Evolutionary conservation across 2,329 filamentous ascomycete species (phyloP), one percentile per base, ranked within the genome.

Genomic region (Penicillium sp.): DNA sequence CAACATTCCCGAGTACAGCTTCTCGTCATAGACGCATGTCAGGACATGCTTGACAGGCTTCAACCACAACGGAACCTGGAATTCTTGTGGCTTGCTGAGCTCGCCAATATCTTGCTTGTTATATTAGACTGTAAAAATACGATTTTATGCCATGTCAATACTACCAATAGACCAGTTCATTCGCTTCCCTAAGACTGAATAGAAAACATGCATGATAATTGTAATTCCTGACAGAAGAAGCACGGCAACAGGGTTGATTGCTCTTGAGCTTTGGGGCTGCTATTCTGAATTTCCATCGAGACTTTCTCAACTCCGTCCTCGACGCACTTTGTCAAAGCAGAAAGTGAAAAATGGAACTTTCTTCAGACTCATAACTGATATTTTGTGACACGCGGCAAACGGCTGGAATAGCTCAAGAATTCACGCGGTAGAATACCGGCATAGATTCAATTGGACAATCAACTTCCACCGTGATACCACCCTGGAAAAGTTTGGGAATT

Each of bases 401-500:
- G 10, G 10, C 19, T 4, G n/a, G n/a, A 39, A 39, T 19, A 2
- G 9, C 26, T 47, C 45, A 47, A 13, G 45, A 29, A 11, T 19
- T 31, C 2, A 59, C 50, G n/a, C 61, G 62, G 27, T 70, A 66
- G 63, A 82, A 81, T 3, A 82, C 76, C 9, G 81, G 81, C 74
- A 82, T 82, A 1, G 63, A 69, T 16, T 76, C 75, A 55, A 82
- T 70, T 9, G 79, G 78, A 60, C 77, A 78, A 1, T 76, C 71
- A 3, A 79, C 71, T 43, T 76, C 71, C n/a, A 79, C 60, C 14
- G 65, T 66, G n/a, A 61, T 63, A 3, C 78, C 79, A 35, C 79
- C 79, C 14, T 74, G 64, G 61, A 71, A 72, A 1, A 62, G 26
- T 26, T 37, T 52, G 9, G 58, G 54, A 6, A 58, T 51, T 9